Evolutionary conservation across 2,329 filamentous ascomycete genomes (phyloP).

Genomic region (Pseudocercospora pini-densiflorae): DNA sequence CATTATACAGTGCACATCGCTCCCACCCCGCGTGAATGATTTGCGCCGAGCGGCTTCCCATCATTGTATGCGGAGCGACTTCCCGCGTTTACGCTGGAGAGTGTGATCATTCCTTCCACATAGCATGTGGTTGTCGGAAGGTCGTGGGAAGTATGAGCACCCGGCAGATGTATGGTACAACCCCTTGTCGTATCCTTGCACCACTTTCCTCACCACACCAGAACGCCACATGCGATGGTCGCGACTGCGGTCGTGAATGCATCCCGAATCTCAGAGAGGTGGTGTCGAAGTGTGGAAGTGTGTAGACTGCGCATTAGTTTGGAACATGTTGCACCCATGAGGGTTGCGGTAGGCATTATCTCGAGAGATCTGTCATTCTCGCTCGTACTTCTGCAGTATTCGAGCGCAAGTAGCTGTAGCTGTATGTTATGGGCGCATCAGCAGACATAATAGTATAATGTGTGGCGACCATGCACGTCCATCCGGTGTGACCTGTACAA

Average conservation of each 20-base stretch:
- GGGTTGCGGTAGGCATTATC: neutral
- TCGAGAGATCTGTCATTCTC: constrained; percentile 16
- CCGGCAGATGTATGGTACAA: neutral
- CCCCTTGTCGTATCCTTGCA: neutral
- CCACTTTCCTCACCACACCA: neutral
- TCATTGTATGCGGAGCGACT: neutral
- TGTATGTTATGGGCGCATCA: constrained; percentile 14
- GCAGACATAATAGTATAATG: constrained; percentile 8
- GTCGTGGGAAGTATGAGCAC: neutral
- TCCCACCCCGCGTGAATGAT: neutral
- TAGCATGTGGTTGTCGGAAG: neutral
- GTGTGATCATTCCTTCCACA: neutral
- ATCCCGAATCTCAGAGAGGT: neutral
- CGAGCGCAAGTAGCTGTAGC: constrained; percentile 10
- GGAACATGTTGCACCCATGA: neutral
- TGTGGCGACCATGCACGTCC: constrained; percentile 13
- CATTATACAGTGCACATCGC: neutral
- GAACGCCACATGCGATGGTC: neutral
- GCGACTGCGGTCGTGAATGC: too few species aligned
- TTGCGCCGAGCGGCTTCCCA: neutral
- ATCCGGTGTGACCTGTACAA: constrained; percentile 20
- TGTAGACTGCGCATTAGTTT: neutral
- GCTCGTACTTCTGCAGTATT: constrained; percentile 6
- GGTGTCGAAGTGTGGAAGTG: neutral
- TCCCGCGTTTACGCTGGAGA: neutral